phyloP scores from a whole-genome alignment of 345 rosid species.

The Heritiera fomes region DNA sequence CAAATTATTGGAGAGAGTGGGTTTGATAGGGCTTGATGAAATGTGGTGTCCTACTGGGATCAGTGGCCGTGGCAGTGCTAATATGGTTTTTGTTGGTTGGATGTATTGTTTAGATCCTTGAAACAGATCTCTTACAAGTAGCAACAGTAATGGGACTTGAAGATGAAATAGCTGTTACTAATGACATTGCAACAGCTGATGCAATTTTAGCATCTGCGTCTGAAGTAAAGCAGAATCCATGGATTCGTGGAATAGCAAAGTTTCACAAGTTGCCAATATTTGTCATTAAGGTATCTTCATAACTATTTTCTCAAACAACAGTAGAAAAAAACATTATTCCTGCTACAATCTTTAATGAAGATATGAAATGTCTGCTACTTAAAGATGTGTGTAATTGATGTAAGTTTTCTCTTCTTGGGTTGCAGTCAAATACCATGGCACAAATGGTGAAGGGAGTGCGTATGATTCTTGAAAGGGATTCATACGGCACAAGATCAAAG shows the following conservation, averaged over 20 bases:
- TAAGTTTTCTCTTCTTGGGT: conserved; percentile 9
- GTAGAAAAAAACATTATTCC: neutral
- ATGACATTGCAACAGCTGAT: conserved; percentile 85
- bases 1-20: neutral
- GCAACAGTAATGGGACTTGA: conserved; percentile 92
- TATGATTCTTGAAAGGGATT: conserved; percentile 78
- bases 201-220: conserved; percentile 77
- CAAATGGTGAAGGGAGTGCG: conserved; percentile 96
- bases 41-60: neutral
- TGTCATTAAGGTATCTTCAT: conserved; percentile 68
- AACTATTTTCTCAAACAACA: neutral
- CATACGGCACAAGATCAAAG: conserved; percentile 49
- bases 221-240: conserved; percentile 80
- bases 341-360: neutral
- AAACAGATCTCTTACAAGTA: conserved; percentile 85
- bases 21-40: neutral
- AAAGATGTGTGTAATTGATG: neutral
- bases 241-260: conserved; percentile 85
- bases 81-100: conserved; percentile 23
- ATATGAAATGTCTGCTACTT: conserved; percentile 5
- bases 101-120: conserved; percentile 55
- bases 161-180: conserved; percentile 65
- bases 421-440: conserved; percentile 93
- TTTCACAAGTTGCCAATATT: conserved; percentile 73
- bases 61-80: neutral